Evolutionary conservation across 2,329 filamentous ascomycete genomes (phyloP).

Genomic region (Penicillium rolfsii): DNA sequence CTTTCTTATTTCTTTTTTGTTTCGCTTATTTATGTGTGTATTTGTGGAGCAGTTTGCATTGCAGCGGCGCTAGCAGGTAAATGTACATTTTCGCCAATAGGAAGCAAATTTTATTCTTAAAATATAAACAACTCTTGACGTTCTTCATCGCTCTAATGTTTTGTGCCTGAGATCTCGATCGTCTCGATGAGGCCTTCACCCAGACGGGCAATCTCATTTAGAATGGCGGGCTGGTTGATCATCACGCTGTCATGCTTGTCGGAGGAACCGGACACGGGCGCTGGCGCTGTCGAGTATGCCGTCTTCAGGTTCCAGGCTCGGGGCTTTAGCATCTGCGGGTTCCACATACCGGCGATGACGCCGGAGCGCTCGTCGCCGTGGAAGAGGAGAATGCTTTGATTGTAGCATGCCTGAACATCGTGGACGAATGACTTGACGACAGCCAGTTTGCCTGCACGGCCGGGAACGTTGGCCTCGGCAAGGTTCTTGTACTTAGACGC

Average conservation of each 20-base stretch:
- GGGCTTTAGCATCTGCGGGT: conserved; percentile 50
- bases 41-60: conserved; percentile 33
- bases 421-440: conserved; percentile 65
- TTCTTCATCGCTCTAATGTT: conserved; percentile 19
- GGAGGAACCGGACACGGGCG: conserved; percentile 13
- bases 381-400: conserved; percentile 77
- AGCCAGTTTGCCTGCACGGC: conserved; percentile 58
- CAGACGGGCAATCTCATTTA: conserved; percentile 53
- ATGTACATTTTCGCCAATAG: conserved; percentile 30
- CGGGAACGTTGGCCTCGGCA: conserved; percentile 51
- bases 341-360: conserved; percentile 68
- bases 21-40: conserved; percentile 14
- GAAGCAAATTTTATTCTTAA: conserved; percentile 13
- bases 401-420: conserved; percentile 70
- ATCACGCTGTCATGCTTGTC: conserved; percentile 30
- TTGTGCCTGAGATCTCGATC: conserved; percentile 58
- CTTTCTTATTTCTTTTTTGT: neutral
- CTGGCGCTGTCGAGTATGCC: conserved; percentile 42
- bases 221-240: conserved; percentile 46
- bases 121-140: conserved; percentile 12
- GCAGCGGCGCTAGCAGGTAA: conserved; percentile 36
- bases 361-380: conserved; percentile 63
- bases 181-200: conserved; percentile 67
- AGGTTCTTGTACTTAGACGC: conserved; percentile 75
- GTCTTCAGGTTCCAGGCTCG: conserved; percentile 43